Percentiles rank a stretch among this genome's conserved stretches.
Evolutionary conservation across 768 basidiomycete species (phyloP).

Genomic region (Chlorophyllum brunneum): DNA sequence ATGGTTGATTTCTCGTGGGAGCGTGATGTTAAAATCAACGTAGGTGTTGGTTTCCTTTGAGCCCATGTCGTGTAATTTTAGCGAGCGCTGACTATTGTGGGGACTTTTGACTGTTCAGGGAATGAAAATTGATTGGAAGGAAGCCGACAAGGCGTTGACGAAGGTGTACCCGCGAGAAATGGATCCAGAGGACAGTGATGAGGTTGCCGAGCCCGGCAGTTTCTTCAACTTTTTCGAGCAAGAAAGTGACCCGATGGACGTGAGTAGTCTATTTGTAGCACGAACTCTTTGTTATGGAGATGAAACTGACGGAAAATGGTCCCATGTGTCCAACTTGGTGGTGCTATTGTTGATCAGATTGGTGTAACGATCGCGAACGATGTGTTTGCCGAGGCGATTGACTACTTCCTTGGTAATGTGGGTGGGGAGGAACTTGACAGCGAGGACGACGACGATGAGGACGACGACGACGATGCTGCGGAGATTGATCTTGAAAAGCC

Average conservation of each 20-base stretch:
- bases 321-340: no score
- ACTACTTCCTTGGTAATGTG: slow-evolving; percentile 72
- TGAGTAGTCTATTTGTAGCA: slow-evolving; percentile 30
- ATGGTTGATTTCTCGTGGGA: slow-evolving; percentile 84
- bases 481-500: slow-evolving; percentile 91
- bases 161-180: slow-evolving; percentile 69
- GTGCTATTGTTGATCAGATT: slow-evolving; percentile 51
- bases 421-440: slow-evolving; percentile 58
- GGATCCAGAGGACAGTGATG: slow-evolving; percentile 60
- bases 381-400: slow-evolving; percentile 76
- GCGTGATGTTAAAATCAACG: slow-evolving; percentile 64
- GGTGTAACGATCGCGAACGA: slow-evolving; percentile 72
- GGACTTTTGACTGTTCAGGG: slow-evolving; percentile 32
- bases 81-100: background rate
- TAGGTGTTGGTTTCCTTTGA: slow-evolving; percentile 28
- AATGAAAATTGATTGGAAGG: slow-evolving; percentile 78
- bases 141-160: slow-evolving; percentile 69
- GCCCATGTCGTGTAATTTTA: slow-evolving; percentile 4
- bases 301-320: background rate
- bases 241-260: slow-evolving; percentile 62
- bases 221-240: slow-evolving; percentile 89
- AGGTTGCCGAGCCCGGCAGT: slow-evolving; percentile 65
- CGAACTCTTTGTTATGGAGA: background rate
- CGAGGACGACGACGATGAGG: slow-evolving; percentile 55
- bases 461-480: slow-evolving; percentile 75